Conservation (phyloP, 176 grass and related monocot species). For the Zoysia pacifica region DNA sequence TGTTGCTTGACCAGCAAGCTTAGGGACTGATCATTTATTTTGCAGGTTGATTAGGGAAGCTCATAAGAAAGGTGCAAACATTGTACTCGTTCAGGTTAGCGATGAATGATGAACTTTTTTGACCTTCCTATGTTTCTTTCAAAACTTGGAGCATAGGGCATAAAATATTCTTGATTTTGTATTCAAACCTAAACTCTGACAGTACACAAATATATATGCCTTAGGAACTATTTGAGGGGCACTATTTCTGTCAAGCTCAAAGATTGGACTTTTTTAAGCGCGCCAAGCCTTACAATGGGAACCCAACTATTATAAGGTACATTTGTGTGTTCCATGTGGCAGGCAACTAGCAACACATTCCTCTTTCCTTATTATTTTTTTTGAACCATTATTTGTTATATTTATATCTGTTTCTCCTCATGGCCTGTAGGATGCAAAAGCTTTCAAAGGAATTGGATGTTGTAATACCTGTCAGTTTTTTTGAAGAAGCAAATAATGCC, state of each 20-base stretch:
- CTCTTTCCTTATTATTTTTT: neutral
- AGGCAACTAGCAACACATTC: slow-evolving; percentile 4
- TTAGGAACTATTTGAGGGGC: slow-evolving; percentile 92
- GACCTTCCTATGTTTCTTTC: neutral
- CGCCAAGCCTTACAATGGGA: slow-evolving; percentile 87
- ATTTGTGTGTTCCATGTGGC: neutral
- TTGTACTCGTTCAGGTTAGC: slow-evolving; percentile 83
- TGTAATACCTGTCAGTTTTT: slow-evolving; percentile 93
- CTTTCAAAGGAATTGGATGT: slow-evolving; percentile 88
- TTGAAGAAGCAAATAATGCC: slow-evolving; percentile 95
- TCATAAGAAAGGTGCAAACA: slow-evolving; percentile 83
- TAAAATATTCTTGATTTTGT: slow-evolving; percentile 20
- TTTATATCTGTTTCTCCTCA: neutral
- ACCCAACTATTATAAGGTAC: slow-evolving; percentile 89
- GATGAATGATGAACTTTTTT: neutral
- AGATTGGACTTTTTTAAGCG: slow-evolving; percentile 78
- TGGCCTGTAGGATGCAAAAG: slow-evolving; percentile 73
- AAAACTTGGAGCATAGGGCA: neutral
- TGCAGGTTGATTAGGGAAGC: slow-evolving; percentile 93
- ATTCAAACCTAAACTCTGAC: neutral
- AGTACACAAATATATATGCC: neutral
- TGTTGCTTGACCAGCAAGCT: neutral
- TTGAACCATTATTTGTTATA: neutral
- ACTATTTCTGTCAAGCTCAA: slow-evolving; percentile 99
- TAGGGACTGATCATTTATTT: slow-evolving; percentile 6